These are phyloP conservation scores for Penicillium taxi DNA, from an alignment of 495 filamentous ascomycete genomes.

Conservation along the genomic window DNA sequence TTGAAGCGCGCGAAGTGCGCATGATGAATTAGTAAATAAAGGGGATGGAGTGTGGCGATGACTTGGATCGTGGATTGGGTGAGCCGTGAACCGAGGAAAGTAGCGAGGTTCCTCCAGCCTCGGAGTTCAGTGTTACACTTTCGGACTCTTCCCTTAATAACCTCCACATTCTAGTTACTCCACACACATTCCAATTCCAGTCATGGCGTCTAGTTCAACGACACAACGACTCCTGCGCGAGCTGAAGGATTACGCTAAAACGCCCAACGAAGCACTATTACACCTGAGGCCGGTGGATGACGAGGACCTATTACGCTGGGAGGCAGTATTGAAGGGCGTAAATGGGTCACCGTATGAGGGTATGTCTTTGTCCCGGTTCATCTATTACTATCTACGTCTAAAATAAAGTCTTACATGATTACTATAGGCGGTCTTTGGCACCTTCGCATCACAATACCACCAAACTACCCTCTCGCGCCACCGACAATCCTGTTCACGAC, in stretches of 20 bases:
- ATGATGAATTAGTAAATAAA: slow-evolving; percentile 26
- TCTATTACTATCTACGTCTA: neutral
- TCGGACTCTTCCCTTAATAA: slow-evolving; percentile 1
- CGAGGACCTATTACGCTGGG: slow-evolving; percentile 65
- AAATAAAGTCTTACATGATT: neutral
- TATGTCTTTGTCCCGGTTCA: slow-evolving; percentile 19
- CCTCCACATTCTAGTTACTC: slow-evolving; percentile 2
- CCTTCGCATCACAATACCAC: slow-evolving; percentile 67
- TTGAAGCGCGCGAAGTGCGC: slow-evolving; percentile 54
- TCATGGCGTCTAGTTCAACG: slow-evolving; percentile 30
- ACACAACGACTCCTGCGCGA: slow-evolving; percentile 60
- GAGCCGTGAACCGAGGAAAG: neutral
- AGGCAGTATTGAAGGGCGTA: slow-evolving; percentile 69
- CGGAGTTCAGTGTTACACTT: slow-evolving; percentile 4
- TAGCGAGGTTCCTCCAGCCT: slow-evolving; percentile 14
- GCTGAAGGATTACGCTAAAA: slow-evolving; percentile 49
- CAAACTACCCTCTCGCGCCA: slow-evolving; percentile 68
- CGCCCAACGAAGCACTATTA: slow-evolving; percentile 47
- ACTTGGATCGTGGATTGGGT: slow-evolving; percentile 4
- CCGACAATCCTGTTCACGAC: slow-evolving; percentile 74
- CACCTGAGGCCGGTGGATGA: slow-evolving; percentile 62
- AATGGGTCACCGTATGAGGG: slow-evolving; percentile 64
- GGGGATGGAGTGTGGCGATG: neutral
- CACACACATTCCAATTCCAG: slow-evolving; percentile 13
- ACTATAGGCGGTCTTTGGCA: slow-evolving; percentile 70